Percentiles rank a stretch among this genome's conserved stretches.
Conservation (phyloP, 495 filamentous ascomycete species). For the Cercophora scortea region DNA sequence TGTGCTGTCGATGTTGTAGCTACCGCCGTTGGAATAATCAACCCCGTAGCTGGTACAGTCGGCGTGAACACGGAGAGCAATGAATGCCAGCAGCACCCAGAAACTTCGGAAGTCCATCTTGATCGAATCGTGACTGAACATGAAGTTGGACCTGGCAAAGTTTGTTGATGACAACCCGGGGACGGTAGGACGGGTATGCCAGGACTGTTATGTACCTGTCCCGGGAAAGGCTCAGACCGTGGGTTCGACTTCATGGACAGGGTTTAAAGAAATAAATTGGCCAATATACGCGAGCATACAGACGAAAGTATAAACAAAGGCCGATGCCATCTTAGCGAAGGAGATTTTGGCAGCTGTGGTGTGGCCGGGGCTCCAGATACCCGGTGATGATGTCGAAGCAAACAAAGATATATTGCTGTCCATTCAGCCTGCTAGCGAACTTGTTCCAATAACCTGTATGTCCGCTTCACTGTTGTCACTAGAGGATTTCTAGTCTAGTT, state of each 20-base stretch:
- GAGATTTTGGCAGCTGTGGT: neutral
- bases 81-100: constrained; percentile 14
- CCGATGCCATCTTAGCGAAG: neutral
- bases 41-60: constrained; percentile 34
- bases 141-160: neutral
- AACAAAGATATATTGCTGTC: constrained; percentile 16
- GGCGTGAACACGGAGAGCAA: constrained; percentile 21
- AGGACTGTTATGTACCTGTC: neutral
- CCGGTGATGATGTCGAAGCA: constrained; percentile 12
- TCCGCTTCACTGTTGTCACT: neutral
- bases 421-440: constrained; percentile 19
- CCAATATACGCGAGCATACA: constrained; percentile 1
- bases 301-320: neutral
- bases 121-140: constrained; percentile 6
- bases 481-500: too few relatives aligned
- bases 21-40: constrained; percentile 34
- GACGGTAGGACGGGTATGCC: neutral
- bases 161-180: constrained; percentile 1
- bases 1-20: constrained; percentile 32
- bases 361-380: constrained; percentile 13
- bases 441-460: constrained; percentile 17
- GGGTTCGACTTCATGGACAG: neutral
- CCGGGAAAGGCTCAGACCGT: neutral
- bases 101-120: constrained; percentile 11
- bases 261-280: neutral